Percentiles rank a stretch among this genome's conserved stretches.
These are phyloP conservation scores for Apiotrichum brassicae DNA, from an alignment of 1,284 basidiomycete species.

Conservation along the genomic window DNA sequence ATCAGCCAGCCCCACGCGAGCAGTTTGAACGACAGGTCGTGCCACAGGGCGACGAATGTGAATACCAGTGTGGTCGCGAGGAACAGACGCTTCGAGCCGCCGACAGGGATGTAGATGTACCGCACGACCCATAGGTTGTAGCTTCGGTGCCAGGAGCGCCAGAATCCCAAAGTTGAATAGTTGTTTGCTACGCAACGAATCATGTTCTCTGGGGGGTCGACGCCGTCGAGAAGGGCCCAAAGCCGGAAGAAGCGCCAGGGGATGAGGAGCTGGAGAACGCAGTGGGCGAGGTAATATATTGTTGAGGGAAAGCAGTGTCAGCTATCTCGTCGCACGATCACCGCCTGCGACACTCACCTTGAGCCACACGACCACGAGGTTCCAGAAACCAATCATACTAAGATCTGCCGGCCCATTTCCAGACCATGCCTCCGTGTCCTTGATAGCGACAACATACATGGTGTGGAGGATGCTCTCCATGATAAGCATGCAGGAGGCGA, in stretches of 20 bases:
- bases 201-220: constrained; percentile 98
- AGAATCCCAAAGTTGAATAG: constrained; percentile 88
- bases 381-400: constrained; percentile 95
- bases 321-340: too few relatives aligned
- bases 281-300: too few relatives aligned
- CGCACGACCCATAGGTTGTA: constrained; percentile 96
- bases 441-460: constrained; percentile 97
- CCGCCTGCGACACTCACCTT: constrained; percentile 58
- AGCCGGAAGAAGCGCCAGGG: constrained; percentile 97
- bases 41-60: constrained; percentile 98
- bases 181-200: constrained; percentile 98
- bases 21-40: constrained; percentile 81
- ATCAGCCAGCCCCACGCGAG: constrained; percentile 97
- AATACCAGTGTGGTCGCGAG: constrained; percentile 76
- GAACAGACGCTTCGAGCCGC: constrained; percentile 60
- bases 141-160: constrained; percentile 92
- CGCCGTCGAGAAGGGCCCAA: constrained; percentile 83
- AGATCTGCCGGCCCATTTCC: constrained; percentile 73
- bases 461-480: constrained; percentile 91
- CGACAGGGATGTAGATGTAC: constrained; percentile 92
- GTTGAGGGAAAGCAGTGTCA: too few relatives aligned
- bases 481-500: constrained; percentile 64
- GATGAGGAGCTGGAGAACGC: constrained; percentile 64
- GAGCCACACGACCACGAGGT: constrained; percentile 90
- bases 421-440: constrained; percentile 61